Evolutionary conservation across 1,284 basidiomycete species (phyloP).

Genomic region (Naganishia albida): DNA sequence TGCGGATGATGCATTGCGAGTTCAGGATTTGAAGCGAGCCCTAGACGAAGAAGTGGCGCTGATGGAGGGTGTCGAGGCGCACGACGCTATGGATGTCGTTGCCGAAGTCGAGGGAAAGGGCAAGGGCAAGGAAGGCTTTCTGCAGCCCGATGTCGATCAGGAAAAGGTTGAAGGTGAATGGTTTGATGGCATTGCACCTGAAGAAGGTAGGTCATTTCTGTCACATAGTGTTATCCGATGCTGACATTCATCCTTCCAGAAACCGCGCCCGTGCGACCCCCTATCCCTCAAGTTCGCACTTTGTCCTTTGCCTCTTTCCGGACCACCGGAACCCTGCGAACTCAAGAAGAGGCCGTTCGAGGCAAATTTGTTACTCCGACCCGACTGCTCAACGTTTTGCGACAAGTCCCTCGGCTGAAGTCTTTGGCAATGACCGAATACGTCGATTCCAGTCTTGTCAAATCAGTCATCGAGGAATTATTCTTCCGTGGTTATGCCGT

Average conservation of each 20-base stretch:
- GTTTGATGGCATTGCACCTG: slow-evolving; percentile 11
- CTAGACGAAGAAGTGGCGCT: slow-evolving; percentile 25
- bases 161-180: slow-evolving; percentile 29
- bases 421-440: slow-evolving; percentile 92
- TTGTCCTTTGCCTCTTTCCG: slow-evolving; percentile 91
- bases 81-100: neutral
- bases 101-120: slow-evolving; percentile 2
- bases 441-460: slow-evolving; percentile 85
- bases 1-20: slow-evolving; percentile 7
- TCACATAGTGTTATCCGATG: neutral
- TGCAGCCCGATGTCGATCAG: slow-evolving; percentile 16
- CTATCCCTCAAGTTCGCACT: slow-evolving; percentile 73
- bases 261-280: slow-evolving; percentile 42
- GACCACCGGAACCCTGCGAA: slow-evolving; percentile 89
- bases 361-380: slow-evolving; percentile 90
- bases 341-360: slow-evolving; percentile 82
- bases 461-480: slow-evolving; percentile 78
- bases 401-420: slow-evolving; percentile 81
- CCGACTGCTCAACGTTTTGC: slow-evolving; percentile 72
- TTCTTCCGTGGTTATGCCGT: slow-evolving; percentile 69
- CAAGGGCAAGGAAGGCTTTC: slow-evolving; percentile 9
- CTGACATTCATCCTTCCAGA: neutral
- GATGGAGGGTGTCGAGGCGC: slow-evolving; percentile 5
- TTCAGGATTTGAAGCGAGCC: slow-evolving; percentile 9
- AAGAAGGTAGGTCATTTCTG: slow-evolving; percentile 8